Conservation (phyloP, 345 rosid genomes). For the Eucalyptus caleyi region DNA sequence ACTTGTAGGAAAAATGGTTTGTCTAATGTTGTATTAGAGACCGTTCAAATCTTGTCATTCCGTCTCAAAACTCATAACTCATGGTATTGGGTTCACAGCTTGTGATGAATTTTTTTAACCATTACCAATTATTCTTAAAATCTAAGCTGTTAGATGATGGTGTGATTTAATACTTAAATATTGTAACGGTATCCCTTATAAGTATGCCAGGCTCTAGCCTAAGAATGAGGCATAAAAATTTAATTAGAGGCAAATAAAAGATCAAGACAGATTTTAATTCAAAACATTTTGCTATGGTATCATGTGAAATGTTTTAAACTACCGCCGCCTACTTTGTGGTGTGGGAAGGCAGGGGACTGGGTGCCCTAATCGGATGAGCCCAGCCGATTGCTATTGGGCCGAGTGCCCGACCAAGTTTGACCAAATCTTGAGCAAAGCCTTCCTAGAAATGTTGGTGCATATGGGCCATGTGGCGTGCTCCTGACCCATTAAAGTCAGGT, state of each 20-base stretch:
- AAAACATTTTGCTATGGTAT: accelerated
- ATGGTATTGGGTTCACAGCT: neutral
- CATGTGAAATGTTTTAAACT: accelerated
- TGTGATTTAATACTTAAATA: no score
- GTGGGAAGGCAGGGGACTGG: no score
- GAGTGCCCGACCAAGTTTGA: accelerated
- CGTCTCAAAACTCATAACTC: neutral
- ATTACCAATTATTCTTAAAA: accelerated
- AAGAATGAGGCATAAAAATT: accelerated
- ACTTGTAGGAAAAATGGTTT: accelerated
- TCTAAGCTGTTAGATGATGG: accelerated
- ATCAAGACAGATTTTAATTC: accelerated
- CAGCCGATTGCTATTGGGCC: neutral
- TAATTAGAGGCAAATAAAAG: no score
- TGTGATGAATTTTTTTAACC: neutral
- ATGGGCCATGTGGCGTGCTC: neutral
- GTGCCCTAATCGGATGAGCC: neutral
- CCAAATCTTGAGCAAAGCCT: accelerated
- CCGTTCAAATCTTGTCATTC: accelerated
- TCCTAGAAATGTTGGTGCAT: neutral
- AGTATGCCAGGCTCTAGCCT: accelerated
- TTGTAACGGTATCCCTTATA: no score
- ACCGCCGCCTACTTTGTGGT: accelerated
- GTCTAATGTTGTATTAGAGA: neutral
- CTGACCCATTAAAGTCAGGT: accelerated